These are phyloP conservation scores for Cryphonectria nitschkei DNA, from an alignment of 2,329 filamentous ascomycete genomes.

Conservation along the genomic window DNA sequence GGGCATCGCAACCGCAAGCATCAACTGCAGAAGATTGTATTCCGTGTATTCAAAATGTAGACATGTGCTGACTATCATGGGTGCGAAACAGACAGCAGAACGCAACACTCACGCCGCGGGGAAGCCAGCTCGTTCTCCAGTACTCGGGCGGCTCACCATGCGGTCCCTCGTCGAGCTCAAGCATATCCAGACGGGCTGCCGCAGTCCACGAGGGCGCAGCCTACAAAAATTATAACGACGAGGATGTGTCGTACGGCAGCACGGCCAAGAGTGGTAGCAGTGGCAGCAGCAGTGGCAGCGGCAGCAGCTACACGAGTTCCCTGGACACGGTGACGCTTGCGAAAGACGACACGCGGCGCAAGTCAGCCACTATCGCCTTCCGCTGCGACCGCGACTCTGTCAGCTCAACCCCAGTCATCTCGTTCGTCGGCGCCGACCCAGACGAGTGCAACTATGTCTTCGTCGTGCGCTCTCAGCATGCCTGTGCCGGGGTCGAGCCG, in stretches of 20 bases:
- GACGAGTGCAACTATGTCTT: slow-evolving; percentile 97
- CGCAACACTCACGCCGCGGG: slow-evolving; percentile 59
- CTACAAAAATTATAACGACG: slow-evolving; percentile 36
- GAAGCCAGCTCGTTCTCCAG: slow-evolving; percentile 75
- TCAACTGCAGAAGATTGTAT: too few species aligned
- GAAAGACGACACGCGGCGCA: slow-evolving; percentile 54
- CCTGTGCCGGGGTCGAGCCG: slow-evolving; percentile 70
- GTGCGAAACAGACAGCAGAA: slow-evolving; percentile 55
- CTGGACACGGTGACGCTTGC: slow-evolving; percentile 31
- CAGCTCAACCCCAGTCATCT: slow-evolving; percentile 68
- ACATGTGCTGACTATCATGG: slow-evolving; percentile 22
- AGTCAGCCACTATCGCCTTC: slow-evolving; percentile 89
- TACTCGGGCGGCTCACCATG: slow-evolving; percentile 80
- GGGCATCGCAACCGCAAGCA: too few species aligned
- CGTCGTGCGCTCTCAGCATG: slow-evolving; percentile 83
- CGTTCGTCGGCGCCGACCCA: slow-evolving; percentile 80
- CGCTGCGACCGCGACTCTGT: slow-evolving; percentile 86
- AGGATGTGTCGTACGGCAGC: slow-evolving; percentile 33
- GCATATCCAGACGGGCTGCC: slow-evolving; percentile 36
- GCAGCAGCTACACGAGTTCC: slow-evolving; percentile 22
- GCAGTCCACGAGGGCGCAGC: slow-evolving; percentile 35
- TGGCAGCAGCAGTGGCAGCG: slow-evolving; percentile 11
- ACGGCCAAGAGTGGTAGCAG: slow-evolving; percentile 18
- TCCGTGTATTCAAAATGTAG: background rate
- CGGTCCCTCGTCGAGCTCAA: slow-evolving; percentile 48